Evolutionary conservation across 768 basidiomycete species (phyloP).

Genomic region (Termitomyces sp.): DNA sequence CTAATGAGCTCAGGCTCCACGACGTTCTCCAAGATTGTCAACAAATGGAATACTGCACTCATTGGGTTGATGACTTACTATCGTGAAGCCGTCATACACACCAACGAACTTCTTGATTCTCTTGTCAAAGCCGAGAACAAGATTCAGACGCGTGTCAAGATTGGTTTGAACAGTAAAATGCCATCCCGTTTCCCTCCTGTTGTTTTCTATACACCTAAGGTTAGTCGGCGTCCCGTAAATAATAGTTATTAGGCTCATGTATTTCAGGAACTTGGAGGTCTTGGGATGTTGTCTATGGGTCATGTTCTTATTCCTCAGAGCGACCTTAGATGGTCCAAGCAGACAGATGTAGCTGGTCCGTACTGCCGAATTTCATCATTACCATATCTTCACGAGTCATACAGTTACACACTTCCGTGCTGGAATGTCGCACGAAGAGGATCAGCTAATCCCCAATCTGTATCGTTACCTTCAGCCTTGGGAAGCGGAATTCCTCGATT

Average conservation of each 20-base stretch:
- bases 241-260: neutral
- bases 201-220: slow-evolving; percentile 94
- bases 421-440: slow-evolving; percentile 95
- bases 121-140: slow-evolving; percentile 99
- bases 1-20: slow-evolving; percentile 98
- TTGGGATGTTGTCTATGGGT: slow-evolving; percentile 99
- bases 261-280: slow-evolving; percentile 82
- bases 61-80: slow-evolving; percentile 98
- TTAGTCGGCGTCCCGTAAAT: slow-evolving; percentile 17
- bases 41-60: slow-evolving; percentile 95
- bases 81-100: slow-evolving; percentile 96
- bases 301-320: slow-evolving; percentile 98
- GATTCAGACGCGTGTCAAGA: slow-evolving; percentile 99
- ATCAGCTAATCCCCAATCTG: slow-evolving; percentile 93
- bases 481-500: slow-evolving; percentile 97
- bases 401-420: slow-evolving; percentile 97
- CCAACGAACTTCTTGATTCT: slow-evolving; percentile 91
- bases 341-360: slow-evolving; percentile 88
- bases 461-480: slow-evolving; percentile 96
- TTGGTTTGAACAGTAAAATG: slow-evolving; percentile 99
- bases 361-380: neutral
- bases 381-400: neutral
- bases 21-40: slow-evolving; percentile 98
- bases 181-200: slow-evolving; percentile 97
- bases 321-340: slow-evolving; percentile 96